phyloP scores from a whole-genome alignment of 2,329 filamentous ascomycete genomes.

The Sporothrix protearum region DNA sequence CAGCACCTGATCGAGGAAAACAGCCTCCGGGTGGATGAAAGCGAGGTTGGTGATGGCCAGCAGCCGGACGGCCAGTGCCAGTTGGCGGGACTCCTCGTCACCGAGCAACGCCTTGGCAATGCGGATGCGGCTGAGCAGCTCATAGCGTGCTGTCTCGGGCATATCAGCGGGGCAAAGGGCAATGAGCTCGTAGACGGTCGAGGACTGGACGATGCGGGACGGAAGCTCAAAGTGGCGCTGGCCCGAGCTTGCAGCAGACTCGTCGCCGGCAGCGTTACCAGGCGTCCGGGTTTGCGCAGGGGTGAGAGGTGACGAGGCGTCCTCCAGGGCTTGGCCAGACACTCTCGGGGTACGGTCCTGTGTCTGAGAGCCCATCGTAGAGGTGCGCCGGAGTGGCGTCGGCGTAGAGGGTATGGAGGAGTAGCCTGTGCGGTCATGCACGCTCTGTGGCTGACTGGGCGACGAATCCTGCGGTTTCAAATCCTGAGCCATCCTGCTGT shows the following conservation, averaged over 20 bases:
- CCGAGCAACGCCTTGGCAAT: slow-evolving; percentile 74
- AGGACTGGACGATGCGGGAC: slow-evolving; percentile 50
- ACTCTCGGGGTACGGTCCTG: slow-evolving; percentile 43
- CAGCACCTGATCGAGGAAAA: slow-evolving; percentile 82
- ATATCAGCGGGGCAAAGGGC: slow-evolving; percentile 58
- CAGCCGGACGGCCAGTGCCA: slow-evolving; percentile 74
- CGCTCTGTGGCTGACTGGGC: neutral
- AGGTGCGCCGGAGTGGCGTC: slow-evolving; percentile 68
- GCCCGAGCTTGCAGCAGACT: slow-evolving; percentile 41
- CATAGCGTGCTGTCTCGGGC: slow-evolving; percentile 71
- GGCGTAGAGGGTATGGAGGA: slow-evolving; percentile 63
- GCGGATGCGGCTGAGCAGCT: slow-evolving; percentile 77
- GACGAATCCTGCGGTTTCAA: slow-evolving; percentile 21
- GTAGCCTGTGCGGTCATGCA: slow-evolving; percentile 24
- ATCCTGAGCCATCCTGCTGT: slow-evolving; percentile 27
- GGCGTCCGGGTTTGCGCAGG: slow-evolving; percentile 38
- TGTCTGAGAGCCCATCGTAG: slow-evolving; percentile 48
- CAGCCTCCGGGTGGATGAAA: slow-evolving; percentile 77
- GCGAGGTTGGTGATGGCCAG: slow-evolving; percentile 87
- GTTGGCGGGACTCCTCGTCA: slow-evolving; percentile 63
- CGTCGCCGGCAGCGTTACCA: slow-evolving; percentile 37
- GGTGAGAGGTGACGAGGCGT: slow-evolving; percentile 44
- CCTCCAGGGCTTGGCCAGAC: slow-evolving; percentile 40
- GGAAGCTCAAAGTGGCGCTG: slow-evolving; percentile 65
- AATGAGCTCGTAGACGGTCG: slow-evolving; percentile 55